Conservation (phyloP, 208 protist species). For the Wallacemonas sp. region DNA sequence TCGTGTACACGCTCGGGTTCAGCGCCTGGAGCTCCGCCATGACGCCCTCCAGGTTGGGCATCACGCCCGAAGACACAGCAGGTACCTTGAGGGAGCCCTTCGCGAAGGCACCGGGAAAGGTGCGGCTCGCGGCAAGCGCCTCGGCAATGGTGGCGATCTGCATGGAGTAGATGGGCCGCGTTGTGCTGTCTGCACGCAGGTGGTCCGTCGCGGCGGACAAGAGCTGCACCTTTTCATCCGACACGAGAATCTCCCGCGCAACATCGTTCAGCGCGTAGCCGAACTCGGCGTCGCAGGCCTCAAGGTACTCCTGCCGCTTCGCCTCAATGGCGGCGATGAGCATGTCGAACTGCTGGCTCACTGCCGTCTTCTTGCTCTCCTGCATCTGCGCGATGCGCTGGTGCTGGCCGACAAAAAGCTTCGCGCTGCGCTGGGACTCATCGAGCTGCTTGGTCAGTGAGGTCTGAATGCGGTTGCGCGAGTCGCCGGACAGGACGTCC, state of each 20-base stretch:
- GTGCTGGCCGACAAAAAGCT: slow-evolving; percentile 76
- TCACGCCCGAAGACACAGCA: slow-evolving; percentile 38
- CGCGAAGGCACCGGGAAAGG: slow-evolving; percentile 58
- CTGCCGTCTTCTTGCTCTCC: slow-evolving; percentile 63
- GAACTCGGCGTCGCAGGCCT: slow-evolving; percentile 75
- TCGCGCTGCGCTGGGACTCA: slow-evolving; percentile 45
- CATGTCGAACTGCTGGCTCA: slow-evolving; percentile 80
- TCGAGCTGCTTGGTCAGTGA: slow-evolving; percentile 62
- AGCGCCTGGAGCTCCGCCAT: slow-evolving; percentile 70
- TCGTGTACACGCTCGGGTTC: slow-evolving; percentile 19
- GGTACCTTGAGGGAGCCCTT: slow-evolving; percentile 49
- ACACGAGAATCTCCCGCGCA: slow-evolving; percentile 72
- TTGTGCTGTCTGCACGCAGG: slow-evolving; percentile 42
- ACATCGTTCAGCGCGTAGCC: slow-evolving; percentile 64
- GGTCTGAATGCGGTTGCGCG: slow-evolving; percentile 60
- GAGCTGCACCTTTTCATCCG: slow-evolving; percentile 78
- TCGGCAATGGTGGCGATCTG: slow-evolving; percentile 88
- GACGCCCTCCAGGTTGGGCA: slow-evolving; percentile 69
- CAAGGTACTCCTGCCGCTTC: slow-evolving; percentile 73
- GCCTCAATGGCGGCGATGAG: slow-evolving; percentile 67
- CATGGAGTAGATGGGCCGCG: slow-evolving; percentile 76
- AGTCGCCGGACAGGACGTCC: slow-evolving; percentile 75
- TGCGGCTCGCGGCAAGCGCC: slow-evolving; percentile 41
- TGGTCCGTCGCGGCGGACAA: slow-evolving; percentile 71
- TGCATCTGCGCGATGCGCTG: slow-evolving; percentile 66